These are phyloP conservation scores for Mycena pura DNA, from an alignment of 768 basidiomycete genomes.

Conservation along the genomic window DNA sequence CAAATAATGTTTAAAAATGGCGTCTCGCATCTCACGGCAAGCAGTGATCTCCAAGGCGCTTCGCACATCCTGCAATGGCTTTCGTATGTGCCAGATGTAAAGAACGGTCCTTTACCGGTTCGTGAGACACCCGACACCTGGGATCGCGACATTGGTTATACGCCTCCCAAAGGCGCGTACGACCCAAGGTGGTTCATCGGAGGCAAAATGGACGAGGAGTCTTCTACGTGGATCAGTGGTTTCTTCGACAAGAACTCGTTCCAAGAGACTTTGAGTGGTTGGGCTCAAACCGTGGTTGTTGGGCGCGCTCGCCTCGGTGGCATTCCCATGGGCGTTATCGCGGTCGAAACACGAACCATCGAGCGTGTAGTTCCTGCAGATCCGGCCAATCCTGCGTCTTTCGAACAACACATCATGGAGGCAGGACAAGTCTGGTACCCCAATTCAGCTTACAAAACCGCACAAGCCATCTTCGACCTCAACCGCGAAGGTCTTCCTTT, in stretches of 20 bases:
- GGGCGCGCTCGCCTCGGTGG: conserved; percentile 96
- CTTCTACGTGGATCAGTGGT: conserved; percentile 79
- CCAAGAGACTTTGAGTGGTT: conserved; percentile 98
- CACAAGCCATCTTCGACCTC: conserved; percentile 98
- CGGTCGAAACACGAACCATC: conserved; percentile 96
- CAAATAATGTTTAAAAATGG: conserved; percentile 99
- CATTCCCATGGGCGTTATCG: conserved; percentile 97
- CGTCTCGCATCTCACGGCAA: conserved; percentile 94
- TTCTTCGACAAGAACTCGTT: conserved; percentile 98
- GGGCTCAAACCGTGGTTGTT: conserved; percentile 99
- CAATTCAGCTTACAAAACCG: conserved; percentile 99
- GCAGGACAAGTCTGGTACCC: conserved; percentile 99
- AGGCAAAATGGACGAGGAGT: conserved; percentile 87
- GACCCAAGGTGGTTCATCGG: conserved; percentile 99
- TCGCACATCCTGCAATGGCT: conserved; percentile 94
- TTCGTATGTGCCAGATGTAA: conserved; percentile 88
- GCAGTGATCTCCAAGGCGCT: conserved; percentile 95
- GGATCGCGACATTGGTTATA: conserved; percentile 93
- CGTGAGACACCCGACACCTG: conserved; percentile 76
- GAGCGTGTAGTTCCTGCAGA: conserved; percentile 97
- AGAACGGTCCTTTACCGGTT: conserved; percentile 81
- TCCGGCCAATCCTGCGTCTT: conserved; percentile 94
- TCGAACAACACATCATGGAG: conserved; percentile 98
- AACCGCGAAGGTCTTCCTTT: conserved; percentile 95
- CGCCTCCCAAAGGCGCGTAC: conserved; percentile 92